Evolutionary conservation across 2,329 filamentous ascomycete genomes (phyloP).

Genomic region (Beauveria asiatica): DNA sequence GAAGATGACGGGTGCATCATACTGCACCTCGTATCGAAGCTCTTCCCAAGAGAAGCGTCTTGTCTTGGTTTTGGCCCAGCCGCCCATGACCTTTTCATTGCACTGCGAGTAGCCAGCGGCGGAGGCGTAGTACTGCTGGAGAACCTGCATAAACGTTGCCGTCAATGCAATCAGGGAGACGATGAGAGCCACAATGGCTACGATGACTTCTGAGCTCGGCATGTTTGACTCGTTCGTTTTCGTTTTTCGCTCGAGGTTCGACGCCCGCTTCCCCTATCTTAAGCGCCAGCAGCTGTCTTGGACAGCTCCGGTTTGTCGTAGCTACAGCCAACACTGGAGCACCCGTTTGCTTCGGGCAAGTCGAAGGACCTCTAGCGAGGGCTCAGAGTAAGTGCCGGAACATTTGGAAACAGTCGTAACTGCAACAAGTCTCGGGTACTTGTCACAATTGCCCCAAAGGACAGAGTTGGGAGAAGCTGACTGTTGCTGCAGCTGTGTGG

Average conservation of each 20-base stretch:
- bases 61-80: slow-evolving; percentile 33
- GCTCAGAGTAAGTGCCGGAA: background rate
- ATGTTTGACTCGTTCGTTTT: background rate
- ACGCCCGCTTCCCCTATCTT: background rate
- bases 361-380: background rate
- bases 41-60: slow-evolving; percentile 33
- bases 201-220: slow-evolving; percentile 22
- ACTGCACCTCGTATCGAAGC: slow-evolving; percentile 41
- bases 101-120: slow-evolving; percentile 42
- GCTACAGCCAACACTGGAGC: background rate
- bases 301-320: background rate
- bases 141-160: slow-evolving; percentile 37
- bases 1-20: slow-evolving; percentile 42
- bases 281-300: background rate
- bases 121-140: slow-evolving; percentile 42
- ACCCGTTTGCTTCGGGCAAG: background rate
- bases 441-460: background rate
- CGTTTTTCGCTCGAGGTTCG: background rate
- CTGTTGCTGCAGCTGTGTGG: slow-evolving; percentile 1
- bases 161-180: slow-evolving; percentile 38
- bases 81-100: slow-evolving; percentile 38
- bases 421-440: background rate
- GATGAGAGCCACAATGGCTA: slow-evolving; percentile 37
- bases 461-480: slow-evolving; percentile 1
- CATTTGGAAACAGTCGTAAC: background rate